phyloP scores from a whole-genome alignment of 257 asterid species.

The Salvia miltiorrhiza region DNA sequence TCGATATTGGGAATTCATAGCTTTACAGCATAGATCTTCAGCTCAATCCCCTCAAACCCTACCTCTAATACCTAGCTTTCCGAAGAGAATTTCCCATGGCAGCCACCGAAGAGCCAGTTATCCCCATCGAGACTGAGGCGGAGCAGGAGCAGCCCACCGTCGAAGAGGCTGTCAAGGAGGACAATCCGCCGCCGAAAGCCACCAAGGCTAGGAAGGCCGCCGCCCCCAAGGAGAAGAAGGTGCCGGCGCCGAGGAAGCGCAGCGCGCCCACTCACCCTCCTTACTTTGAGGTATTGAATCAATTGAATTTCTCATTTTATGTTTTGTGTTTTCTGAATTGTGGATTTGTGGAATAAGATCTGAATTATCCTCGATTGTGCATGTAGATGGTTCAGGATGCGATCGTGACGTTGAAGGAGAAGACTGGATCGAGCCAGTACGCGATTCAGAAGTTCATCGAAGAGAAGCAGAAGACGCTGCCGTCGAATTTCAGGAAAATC shows the following conservation, averaged over 20 bases:
- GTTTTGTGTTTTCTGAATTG: not conserved
- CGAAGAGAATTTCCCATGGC: constrained; percentile 28
- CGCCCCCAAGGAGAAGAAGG: constrained; percentile 40
- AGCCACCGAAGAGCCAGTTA: constrained; percentile 50
- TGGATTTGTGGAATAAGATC: constrained; percentile 7
- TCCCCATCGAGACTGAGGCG: constrained; percentile 25
- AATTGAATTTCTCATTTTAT: not conserved
- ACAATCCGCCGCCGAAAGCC: constrained; percentile 26
- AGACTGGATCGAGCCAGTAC: constrained; percentile 76
- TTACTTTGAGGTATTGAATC: constrained; percentile 58
- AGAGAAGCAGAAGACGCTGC: constrained; percentile 70
- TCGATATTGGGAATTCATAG: not conserved
- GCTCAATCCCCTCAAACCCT: constrained; percentile 12
- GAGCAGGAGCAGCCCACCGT: constrained; percentile 19
- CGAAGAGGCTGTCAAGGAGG: constrained; percentile 28
- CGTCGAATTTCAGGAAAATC: constrained; percentile 66
- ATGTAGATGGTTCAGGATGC: constrained; percentile 81
- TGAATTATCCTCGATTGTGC: constrained; percentile 4
- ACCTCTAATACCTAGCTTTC: constrained; percentile 24
- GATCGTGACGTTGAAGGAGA: constrained; percentile 62
- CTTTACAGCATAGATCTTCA: constrained; percentile 15
- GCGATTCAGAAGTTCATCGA: constrained; percentile 74
- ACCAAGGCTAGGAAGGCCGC: constrained; percentile 32
- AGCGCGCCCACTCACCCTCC: constrained; percentile 55
- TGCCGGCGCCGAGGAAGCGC: constrained; percentile 56